Base-by-base conservation (phyloP, 2,329 filamentous ascomycete species). In the Neoarthrinium moseri region DNA sequence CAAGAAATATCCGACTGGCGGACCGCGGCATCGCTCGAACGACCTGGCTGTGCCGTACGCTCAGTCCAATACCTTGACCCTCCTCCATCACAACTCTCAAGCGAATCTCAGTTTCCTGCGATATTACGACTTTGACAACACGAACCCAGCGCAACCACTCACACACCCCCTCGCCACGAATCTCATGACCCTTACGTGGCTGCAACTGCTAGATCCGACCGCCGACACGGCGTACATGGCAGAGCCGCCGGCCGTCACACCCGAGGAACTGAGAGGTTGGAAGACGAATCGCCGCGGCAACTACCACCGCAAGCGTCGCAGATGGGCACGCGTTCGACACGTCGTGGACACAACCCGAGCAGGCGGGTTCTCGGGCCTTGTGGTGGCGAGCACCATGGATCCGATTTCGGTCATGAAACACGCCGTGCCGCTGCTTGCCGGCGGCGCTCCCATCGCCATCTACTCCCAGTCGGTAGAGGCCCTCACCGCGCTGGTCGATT, bases 91-190 rank as follows among this genome's bases (percentile, higher is more conserved):
- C 42, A 90, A 91, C 65, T 81, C 86, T 23, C 91, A 96, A 65
- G 88, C 91, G 2, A 97, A 96, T 63, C 81, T 97, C 48, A 85
- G 85, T 15, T 79, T 94, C 39, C 78, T 99, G 17, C 89, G 89
- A 63, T 95, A 96, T 73, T 97, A 95, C 69, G 83, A 83, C 64
- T 97, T 85, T 69, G 90, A 95, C 67, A 72, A 78, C 54, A 78
- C 80, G 48, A 82, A 81, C 51, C 82, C 84, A 34, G 78, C 77
- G 53, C 78, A 74, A 44, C 73, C 78, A 12, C 73, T 82, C 20
- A 65, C 71, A 0, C 94, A 97, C 62, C 92, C 94, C 1, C 81
- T 99, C 10, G 80, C 86, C 65, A 85, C 80, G 13, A 86, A 94
- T 62, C 81, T 99, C 42, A 86, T 92, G 58, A 82, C 86, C 5